Conservation (phyloP, 2,329 filamentous ascomycete species). For the Macrophomina pseudophaseolina region DNA sequence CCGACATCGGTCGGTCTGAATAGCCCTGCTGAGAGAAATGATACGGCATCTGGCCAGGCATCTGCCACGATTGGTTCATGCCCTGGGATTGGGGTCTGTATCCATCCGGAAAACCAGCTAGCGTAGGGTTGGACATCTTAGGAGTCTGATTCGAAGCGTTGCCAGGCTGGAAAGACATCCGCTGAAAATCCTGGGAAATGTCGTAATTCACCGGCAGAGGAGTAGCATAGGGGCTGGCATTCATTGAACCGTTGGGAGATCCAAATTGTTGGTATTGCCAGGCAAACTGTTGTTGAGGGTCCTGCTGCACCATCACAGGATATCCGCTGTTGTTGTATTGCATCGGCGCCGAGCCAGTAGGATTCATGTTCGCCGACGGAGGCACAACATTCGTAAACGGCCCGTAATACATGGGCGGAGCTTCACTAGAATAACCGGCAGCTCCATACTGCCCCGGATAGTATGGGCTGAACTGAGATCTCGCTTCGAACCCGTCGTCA, state of each 20-base stretch:
- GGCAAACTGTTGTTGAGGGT: slow-evolving; percentile 42
- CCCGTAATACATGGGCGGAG: slow-evolving; percentile 49
- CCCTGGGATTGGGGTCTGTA: slow-evolving; percentile 35
- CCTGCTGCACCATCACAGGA: slow-evolving; percentile 43
- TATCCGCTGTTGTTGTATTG: slow-evolving; percentile 39
- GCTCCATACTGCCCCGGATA: slow-evolving; percentile 50
- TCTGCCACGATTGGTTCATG: slow-evolving; percentile 40
- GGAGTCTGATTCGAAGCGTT: slow-evolving; percentile 43
- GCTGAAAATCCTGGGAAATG: slow-evolving; percentile 52
- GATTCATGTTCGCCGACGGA: slow-evolving; percentile 19
- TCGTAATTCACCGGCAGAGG: slow-evolving; percentile 48
- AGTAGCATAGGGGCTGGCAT: slow-evolving; percentile 30
- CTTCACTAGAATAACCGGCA: slow-evolving; percentile 38
- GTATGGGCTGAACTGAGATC: slow-evolving; percentile 71
- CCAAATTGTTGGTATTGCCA: slow-evolving; percentile 40
- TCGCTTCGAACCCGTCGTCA: slow-evolving; percentile 71
- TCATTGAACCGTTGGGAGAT: slow-evolving; percentile 28
- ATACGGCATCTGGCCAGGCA: slow-evolving; percentile 34
- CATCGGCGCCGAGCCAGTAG: slow-evolving; percentile 37
- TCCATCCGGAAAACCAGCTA: slow-evolving; percentile 41
- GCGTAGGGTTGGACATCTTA: slow-evolving; percentile 43
- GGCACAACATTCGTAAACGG: slow-evolving; percentile 38
- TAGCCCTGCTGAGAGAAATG: slow-evolving; percentile 36
- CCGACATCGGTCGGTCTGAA: slow-evolving; percentile 43
- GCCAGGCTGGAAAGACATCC: slow-evolving; percentile 52